Evolutionary conservation across 768 basidiomycete species (phyloP).

Genomic region (Kwoniella shandongensis): DNA sequence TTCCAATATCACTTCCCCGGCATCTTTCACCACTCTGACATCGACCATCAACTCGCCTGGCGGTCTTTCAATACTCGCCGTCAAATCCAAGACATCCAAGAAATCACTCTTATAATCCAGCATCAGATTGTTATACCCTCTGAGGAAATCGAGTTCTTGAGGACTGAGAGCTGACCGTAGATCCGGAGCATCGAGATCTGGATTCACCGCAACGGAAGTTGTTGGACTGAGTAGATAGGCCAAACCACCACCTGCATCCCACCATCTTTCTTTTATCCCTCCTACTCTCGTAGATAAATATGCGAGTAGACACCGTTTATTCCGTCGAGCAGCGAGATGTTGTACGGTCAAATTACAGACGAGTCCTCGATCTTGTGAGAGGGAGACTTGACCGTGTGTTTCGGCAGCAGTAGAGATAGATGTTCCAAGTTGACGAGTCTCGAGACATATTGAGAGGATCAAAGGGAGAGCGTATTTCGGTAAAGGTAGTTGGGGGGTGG

Average conservation of each 20-base stretch:
- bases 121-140: conserved; percentile 74
- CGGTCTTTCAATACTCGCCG: conserved; percentile 71
- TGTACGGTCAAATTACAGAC: conserved; percentile 70
- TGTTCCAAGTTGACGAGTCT: conserved; percentile 74
- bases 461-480: conserved; percentile 89
- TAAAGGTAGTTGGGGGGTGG: conserved; percentile 62
- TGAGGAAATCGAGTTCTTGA: conserved; percentile 70
- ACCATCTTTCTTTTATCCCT: conserved; percentile 81
- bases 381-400: conserved; percentile 47
- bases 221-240: conserved; percentile 66
- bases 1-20: conserved; percentile 89
- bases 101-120: conserved; percentile 83
- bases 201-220: conserved; percentile 9
- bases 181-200: conserved; percentile 36
- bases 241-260: conserved; percentile 75
- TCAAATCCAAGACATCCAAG: conserved; percentile 76
- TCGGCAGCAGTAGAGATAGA: conserved; percentile 51
- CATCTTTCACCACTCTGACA: conserved; percentile 82
- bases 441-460: conserved; percentile 80
- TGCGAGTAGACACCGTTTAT: conserved; percentile 92
- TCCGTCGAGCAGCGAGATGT: conserved; percentile 83
- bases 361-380: conserved; percentile 59
- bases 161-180: conserved; percentile 48
- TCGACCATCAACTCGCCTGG: conserved; percentile 87
- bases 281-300: conserved; percentile 87